Evolutionary conservation across 148 eudicot species (phyloP).

Genomic region (Rheum nobile): DNA sequence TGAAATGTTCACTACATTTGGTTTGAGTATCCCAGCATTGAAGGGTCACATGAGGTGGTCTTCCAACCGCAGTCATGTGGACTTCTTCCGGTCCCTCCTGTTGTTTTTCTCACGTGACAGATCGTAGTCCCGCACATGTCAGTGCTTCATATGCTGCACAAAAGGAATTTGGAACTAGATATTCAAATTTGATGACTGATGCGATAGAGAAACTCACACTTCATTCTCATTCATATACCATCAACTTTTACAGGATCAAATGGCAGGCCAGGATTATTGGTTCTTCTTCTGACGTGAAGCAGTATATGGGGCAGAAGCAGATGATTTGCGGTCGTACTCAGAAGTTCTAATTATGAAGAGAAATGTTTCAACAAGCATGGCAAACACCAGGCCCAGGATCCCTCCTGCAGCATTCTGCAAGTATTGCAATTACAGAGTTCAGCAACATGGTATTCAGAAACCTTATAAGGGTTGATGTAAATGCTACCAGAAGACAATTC

Average conservation of each 20-base stretch:
- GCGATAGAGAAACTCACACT: not conserved
- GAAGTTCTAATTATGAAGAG: conserved; percentile 68
- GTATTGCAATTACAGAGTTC: not conserved
- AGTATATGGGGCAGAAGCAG: conserved; percentile 3
- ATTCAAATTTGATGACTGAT: not conserved
- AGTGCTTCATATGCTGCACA: not conserved
- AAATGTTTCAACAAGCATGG: conserved; percentile 88
- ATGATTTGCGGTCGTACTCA: conserved; percentile 20
- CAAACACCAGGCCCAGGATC: conserved; percentile 64
- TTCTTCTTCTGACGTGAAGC: conserved; percentile 46
- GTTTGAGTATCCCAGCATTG: too few species aligned
- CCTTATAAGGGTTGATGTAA: not conserved
- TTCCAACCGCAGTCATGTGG: not conserved
- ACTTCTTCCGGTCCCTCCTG: not conserved
- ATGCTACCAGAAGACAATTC: not conserved
- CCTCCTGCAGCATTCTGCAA: conserved; percentile 93
- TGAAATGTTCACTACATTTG: too few species aligned
- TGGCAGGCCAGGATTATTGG: conserved; percentile 17
- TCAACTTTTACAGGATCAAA: not conserved
- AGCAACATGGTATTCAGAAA: not conserved
- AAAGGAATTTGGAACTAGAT: not conserved
- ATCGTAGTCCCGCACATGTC: not conserved
- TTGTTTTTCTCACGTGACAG: not conserved
- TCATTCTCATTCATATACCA: not conserved
- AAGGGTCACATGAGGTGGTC: not conserved